These are phyloP conservation scores for Colletotrichum spaethianum DNA, from an alignment of 2,329 filamentous ascomycete species.

Conservation along the genomic window DNA sequence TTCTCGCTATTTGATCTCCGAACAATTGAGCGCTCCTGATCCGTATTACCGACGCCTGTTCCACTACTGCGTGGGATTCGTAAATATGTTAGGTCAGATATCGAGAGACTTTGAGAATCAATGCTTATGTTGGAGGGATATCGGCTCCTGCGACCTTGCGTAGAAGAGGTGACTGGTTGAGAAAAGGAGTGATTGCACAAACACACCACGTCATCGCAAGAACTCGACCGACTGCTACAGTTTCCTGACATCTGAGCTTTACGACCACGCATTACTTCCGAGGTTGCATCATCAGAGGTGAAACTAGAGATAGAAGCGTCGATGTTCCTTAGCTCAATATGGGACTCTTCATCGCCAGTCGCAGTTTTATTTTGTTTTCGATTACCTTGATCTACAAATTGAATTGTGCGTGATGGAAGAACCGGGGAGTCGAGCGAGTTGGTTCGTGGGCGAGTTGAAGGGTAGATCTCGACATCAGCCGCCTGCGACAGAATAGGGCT, in stretches of 20 bases:
- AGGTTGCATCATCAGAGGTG: constrained; percentile 25
- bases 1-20: constrained; percentile 29
- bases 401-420: constrained; percentile 45
- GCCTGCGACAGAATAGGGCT: constrained; percentile 51
- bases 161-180: constrained; percentile 44
- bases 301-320: not conserved
- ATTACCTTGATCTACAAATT: constrained; percentile 47
- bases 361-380: not conserved
- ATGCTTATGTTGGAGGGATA: constrained; percentile 42
- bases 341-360: not conserved
- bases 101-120: constrained; percentile 34
- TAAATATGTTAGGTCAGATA: constrained; percentile 43
- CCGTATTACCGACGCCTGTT: not conserved
- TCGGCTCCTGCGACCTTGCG: constrained; percentile 42
- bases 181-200: constrained; percentile 47
- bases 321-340: constrained; percentile 32
- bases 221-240: constrained; percentile 24
- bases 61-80: constrained; percentile 41
- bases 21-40: fast-evolving
- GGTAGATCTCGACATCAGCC: constrained; percentile 7
- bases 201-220: constrained; percentile 43
- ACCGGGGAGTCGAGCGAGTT: not conserved
- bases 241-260: not conserved
- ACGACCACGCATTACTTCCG: not conserved
- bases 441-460: not conserved